Evolutionary conservation across 805 yeast species (phyloP).

Genomic region (Sugiyamaella valdiviana): DNA sequence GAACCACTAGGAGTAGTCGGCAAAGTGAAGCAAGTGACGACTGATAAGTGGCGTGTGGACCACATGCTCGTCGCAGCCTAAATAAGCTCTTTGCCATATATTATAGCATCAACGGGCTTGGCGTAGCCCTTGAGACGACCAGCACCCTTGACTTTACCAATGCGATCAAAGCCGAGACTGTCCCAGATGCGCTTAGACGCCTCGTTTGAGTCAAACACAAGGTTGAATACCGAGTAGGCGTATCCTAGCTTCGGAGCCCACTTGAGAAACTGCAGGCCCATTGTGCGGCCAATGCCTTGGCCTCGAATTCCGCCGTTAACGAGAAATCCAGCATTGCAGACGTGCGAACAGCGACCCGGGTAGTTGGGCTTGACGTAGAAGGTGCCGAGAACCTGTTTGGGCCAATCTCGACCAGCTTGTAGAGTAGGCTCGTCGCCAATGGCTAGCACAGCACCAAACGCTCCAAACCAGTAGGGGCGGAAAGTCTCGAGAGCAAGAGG

Average conservation of each 20-base stretch:
- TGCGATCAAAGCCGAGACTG: constrained; percentile 66
- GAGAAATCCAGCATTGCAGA: constrained; percentile 81
- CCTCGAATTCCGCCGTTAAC: constrained; percentile 61
- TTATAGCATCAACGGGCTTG: constrained; percentile 65
- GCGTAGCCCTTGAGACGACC: constrained; percentile 62
- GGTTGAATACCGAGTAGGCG: constrained; percentile 75
- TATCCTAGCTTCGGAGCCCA: constrained; percentile 79
- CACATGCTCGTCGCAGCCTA: background rate
- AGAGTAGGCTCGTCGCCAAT: constrained; percentile 33
- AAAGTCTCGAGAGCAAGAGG: constrained; percentile 45
- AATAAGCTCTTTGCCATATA: constrained; percentile 61
- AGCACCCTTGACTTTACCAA: constrained; percentile 69
- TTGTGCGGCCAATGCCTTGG: constrained; percentile 54
- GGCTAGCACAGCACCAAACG: constrained; percentile 59
- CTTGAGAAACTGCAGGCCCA: constrained; percentile 59
- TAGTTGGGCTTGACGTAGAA: constrained; percentile 84
- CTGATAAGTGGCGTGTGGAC: too few relatives aligned
- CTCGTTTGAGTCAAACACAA: constrained; percentile 74
- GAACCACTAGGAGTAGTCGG: too few relatives aligned
- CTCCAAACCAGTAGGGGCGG: constrained; percentile 56
- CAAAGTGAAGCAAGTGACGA: too few relatives aligned
- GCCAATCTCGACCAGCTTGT: constrained; percentile 39
- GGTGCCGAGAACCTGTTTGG: constrained; percentile 53
- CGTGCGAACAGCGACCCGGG: constrained; percentile 75
- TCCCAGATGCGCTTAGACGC: constrained; percentile 84